These are phyloP conservation scores for Cucumis melo DNA, from an alignment of 306 rosid species.

Conservation along the genomic window DNA sequence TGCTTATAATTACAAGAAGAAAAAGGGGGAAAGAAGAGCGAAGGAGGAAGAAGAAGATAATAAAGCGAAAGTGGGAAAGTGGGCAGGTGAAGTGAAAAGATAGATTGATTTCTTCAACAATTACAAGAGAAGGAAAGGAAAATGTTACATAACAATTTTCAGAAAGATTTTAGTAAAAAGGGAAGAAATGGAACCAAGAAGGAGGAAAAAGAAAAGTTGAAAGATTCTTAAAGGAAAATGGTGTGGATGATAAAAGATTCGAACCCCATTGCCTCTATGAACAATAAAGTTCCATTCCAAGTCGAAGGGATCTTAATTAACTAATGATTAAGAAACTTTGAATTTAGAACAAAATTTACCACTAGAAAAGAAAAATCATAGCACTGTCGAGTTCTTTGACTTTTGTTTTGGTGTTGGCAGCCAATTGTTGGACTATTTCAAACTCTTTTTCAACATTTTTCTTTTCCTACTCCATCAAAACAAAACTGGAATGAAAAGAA, in stretches of 20 bases:
- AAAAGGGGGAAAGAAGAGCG: background rate
- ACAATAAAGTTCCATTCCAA: background rate
- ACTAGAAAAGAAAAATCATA: background rate
- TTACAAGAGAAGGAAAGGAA: background rate
- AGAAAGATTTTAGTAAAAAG: background rate
- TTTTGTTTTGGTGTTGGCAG: background rate
- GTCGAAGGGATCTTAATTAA: background rate
- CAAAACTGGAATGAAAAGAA: no score
- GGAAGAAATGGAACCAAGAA: background rate
- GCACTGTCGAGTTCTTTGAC: background rate
- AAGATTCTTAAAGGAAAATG: background rate
- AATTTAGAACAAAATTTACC: background rate
- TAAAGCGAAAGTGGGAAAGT: background rate
- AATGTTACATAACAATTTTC: background rate
- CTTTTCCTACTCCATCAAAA: no score
- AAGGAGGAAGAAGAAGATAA: background rate
- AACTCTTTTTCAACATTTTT: background rate
- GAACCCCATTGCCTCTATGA: background rate
- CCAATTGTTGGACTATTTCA: background rate
- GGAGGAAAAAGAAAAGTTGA: background rate
- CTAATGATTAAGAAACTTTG: background rate
- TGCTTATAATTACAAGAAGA: background rate
- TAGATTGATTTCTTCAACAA: background rate
- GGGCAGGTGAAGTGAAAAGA: background rate
- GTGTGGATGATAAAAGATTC: background rate